These are phyloP conservation scores for Thymus mandschuricus DNA, from an alignment of 257 asterid genomes.

Conservation along the genomic window DNA sequence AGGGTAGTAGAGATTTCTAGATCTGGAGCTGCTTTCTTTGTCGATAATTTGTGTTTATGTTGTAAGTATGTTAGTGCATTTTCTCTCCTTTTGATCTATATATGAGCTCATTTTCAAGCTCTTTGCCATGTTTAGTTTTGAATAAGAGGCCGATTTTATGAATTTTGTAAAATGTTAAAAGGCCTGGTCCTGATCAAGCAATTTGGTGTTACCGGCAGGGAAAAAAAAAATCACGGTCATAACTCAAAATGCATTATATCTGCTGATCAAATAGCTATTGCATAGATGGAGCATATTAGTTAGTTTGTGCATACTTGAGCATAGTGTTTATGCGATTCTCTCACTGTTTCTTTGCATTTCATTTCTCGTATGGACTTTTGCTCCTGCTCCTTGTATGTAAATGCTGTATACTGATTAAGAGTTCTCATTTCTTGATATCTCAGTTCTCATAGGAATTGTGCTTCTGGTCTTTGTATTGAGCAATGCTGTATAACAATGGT, in stretches of 20 bases:
- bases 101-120: not conserved
- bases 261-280: not conserved
- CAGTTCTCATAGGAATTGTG: too few species aligned
- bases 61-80: not conserved
- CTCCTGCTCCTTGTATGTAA: too few species aligned
- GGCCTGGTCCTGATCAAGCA: not conserved
- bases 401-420: too few species aligned
- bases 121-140: not conserved
- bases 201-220: not conserved
- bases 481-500: not conserved
- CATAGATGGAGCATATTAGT: too few species aligned
- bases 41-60: slow-evolving; percentile 14
- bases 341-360: slow-evolving; percentile 2
- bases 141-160: not conserved
- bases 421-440: not conserved
- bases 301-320: not conserved
- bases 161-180: not conserved
- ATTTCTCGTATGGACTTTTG: too few species aligned
- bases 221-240: not conserved
- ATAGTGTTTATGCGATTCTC: not conserved
- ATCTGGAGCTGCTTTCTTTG: slow-evolving; percentile 34
- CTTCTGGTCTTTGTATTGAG: too few species aligned
- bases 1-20: slow-evolving; percentile 15
- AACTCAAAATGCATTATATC: not conserved
- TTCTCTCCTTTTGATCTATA: slow-evolving; percentile 38